A percentile compares a stretch with the other conserved stretches of the same genome.
phyloP scores from a whole-genome alignment of 2,329 filamentous ascomycete genomes.

The Tolypocladium amazonense region DNA sequence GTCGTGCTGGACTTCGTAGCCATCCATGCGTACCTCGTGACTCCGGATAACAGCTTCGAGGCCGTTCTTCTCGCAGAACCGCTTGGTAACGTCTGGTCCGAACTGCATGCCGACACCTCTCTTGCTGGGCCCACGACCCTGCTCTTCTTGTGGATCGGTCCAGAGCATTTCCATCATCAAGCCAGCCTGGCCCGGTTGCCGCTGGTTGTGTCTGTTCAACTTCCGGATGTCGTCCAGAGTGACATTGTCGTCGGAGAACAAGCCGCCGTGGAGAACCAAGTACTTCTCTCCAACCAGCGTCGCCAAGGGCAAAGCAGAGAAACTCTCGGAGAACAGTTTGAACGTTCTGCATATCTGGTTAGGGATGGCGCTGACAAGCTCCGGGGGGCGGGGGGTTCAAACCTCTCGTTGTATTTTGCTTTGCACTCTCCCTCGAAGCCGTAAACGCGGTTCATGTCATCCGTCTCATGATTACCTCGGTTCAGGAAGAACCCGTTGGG shows the following conservation, averaged over 20 bases:
- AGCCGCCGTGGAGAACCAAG: conserved; percentile 84
- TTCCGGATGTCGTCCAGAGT: conserved; percentile 91
- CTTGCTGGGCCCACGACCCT: conserved; percentile 89
- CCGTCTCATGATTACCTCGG: conserved; percentile 95
- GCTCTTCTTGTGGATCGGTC: conserved; percentile 85
- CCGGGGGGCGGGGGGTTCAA: neutral
- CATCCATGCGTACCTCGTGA: conserved; percentile 97
- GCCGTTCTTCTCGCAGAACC: conserved; percentile 93
- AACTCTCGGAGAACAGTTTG: conserved; percentile 96
- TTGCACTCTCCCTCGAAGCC: conserved; percentile 98
- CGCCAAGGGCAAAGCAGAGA: conserved; percentile 85
- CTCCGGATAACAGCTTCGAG: conserved; percentile 92
- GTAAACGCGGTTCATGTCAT: conserved; percentile 98
- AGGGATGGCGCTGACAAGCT: neutral
- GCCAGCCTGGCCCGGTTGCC: conserved; percentile 84
- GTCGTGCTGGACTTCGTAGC: conserved; percentile 97
- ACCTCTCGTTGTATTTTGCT: conserved; percentile 87
- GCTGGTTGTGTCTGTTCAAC: conserved; percentile 79
- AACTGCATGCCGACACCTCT: conserved; percentile 94
- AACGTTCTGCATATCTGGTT: conserved; percentile 49
- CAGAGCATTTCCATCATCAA: conserved; percentile 99
- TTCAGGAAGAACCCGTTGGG: conserved; percentile 89
- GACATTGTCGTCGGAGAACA: conserved; percentile 92
- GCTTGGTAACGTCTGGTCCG: conserved; percentile 89
- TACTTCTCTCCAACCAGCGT: conserved; percentile 87